Evolutionary conservation across 495 filamentous ascomycete species (phyloP).

Genomic region (Aspergillus ellipticus): DNA sequence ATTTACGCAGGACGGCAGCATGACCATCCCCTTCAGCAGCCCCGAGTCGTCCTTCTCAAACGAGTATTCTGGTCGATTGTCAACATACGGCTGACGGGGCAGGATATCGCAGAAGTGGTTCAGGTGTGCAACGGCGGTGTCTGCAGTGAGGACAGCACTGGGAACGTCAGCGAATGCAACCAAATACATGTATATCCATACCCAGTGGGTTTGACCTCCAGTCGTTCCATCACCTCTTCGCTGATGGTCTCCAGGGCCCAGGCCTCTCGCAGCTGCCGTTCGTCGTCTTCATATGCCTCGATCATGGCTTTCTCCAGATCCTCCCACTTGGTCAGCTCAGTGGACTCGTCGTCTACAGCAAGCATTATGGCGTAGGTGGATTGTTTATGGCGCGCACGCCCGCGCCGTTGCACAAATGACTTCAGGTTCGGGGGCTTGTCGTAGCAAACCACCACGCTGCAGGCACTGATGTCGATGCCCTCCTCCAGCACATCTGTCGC

Average conservation of each 20-base stretch:
- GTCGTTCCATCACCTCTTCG: constrained; percentile 40
- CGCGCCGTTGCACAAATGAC: constrained; percentile 84
- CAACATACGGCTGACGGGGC: constrained; percentile 51
- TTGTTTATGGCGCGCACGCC: constrained; percentile 67
- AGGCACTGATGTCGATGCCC: constrained; percentile 83
- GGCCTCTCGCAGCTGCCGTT: constrained; percentile 46
- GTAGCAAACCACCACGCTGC: constrained; percentile 85
- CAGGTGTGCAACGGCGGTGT: constrained; percentile 70
- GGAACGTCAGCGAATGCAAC: constrained; percentile 1
- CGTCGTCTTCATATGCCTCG: constrained; percentile 65
- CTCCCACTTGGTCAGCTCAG: constrained; percentile 50
- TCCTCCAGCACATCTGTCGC: constrained; percentile 87
- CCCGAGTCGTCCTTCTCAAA: constrained; percentile 28
- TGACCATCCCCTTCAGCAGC: constrained; percentile 40
- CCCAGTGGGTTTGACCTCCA: constrained; percentile 53
- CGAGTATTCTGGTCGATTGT: constrained; percentile 47
- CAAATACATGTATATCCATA: constrained; percentile 19
- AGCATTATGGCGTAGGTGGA: constrained; percentile 72
- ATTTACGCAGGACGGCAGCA: constrained; percentile 69
- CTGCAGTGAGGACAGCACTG: constrained; percentile 71
- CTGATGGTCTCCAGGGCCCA: constrained; percentile 46
- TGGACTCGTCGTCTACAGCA: constrained; percentile 33
- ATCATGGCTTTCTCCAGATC: constrained; percentile 71
- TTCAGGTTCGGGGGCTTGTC: constrained; percentile 72
- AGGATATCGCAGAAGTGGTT: constrained; percentile 76